Conservation (phyloP, 495 filamentous ascomycete genomes). For the Aspergillus ostianus region DNA sequence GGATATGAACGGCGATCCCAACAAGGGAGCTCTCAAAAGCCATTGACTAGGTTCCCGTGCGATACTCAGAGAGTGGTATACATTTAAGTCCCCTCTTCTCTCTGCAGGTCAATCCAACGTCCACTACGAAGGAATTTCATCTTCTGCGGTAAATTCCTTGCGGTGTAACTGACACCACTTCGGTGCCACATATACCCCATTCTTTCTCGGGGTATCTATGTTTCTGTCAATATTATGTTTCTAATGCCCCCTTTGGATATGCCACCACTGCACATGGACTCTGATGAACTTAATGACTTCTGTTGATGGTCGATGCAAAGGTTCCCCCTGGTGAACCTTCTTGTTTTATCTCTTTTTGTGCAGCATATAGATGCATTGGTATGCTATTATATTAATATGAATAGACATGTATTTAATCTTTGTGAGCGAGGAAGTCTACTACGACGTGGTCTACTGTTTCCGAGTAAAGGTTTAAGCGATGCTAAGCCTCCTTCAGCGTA, state of each 20-base stretch:
- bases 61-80: not conserved
- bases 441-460: no score
- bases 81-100: not conserved
- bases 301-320: slow-evolving; percentile 14
- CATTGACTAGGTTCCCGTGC: slow-evolving; percentile 8
- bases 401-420: slow-evolving; percentile 9
- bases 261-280: slow-evolving; percentile 10
- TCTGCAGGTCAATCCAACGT: not conserved
- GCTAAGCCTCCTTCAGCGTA: not conserved
- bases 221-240: slow-evolving; percentile 11
- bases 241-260: slow-evolving; percentile 18
- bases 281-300: slow-evolving; percentile 23
- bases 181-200: not conserved
- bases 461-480: no score
- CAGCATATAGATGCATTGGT: slow-evolving; percentile 15
- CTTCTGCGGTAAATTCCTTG: not conserved
- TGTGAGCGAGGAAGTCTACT: no score
- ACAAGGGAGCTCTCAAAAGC: slow-evolving; percentile 18
- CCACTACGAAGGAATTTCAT: not conserved
- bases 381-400: slow-evolving; percentile 18
- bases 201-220: slow-evolving; percentile 5
- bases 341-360: not conserved
- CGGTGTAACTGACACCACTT: not conserved
- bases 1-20: slow-evolving; percentile 13
- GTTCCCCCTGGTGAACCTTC: slow-evolving; percentile 1